Evolutionary conservation across 345 rosid genomes (phyloP).

Genomic region (Hypericum perforatum): DNA sequence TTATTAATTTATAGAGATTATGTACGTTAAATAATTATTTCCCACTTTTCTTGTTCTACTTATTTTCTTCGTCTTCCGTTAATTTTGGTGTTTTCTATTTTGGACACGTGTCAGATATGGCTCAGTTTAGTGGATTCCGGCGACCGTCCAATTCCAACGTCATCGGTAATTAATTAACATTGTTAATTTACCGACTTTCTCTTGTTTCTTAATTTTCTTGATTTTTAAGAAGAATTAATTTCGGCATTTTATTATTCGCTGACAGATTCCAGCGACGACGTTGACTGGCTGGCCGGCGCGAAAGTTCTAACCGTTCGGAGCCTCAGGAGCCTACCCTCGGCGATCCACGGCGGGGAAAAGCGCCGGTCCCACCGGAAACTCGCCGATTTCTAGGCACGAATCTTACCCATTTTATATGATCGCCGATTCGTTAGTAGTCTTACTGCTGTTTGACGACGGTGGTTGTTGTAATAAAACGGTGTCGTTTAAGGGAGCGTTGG

Average conservation of each 20-base stretch:
- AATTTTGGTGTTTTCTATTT: not conserved
- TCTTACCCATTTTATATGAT: too few species aligned
- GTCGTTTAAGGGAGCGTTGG: too few species aligned
- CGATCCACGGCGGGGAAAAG: constrained; percentile 21
- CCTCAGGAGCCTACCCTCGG: constrained; percentile 52
- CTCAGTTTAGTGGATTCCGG: constrained; percentile 58
- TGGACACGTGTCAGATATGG: constrained; percentile 51
- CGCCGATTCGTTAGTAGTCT: too few species aligned
- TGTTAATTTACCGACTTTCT: not conserved
- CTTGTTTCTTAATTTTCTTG: not conserved
- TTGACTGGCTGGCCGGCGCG: constrained; percentile 23
- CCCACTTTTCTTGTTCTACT: not conserved
- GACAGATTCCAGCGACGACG: constrained; percentile 30
- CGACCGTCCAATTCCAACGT: constrained; percentile 20
- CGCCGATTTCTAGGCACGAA: constrained; percentile 40
- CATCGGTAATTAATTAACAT: constrained; percentile 31
- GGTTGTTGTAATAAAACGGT: too few species aligned
- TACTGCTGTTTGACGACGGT: too few species aligned
- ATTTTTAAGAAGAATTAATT: not conserved
- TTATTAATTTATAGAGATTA: too few species aligned
- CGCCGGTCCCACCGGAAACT: constrained; percentile 56
- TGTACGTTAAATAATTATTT: too few species aligned
- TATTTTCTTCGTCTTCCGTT: not conserved
- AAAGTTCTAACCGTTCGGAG: constrained; percentile 50
- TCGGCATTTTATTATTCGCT: not conserved